phyloP scores from a whole-genome alignment of 441 rosid genomes.

The Corymbia calophylla region DNA sequence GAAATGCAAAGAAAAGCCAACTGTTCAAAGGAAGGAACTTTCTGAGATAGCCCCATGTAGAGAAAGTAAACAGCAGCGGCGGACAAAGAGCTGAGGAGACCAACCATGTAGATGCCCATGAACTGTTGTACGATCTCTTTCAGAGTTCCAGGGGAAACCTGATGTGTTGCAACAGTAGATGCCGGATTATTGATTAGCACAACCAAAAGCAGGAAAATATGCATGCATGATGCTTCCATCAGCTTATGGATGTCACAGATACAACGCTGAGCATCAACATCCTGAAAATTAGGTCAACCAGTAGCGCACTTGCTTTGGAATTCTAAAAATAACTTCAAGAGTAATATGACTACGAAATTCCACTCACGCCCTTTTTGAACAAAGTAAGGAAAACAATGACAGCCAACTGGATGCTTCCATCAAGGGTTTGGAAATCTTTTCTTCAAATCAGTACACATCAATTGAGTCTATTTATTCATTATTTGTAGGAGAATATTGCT shows the following conservation, averaged over 20 bases:
- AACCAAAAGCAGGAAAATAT: neutral
- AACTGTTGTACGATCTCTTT: conserved; percentile 29
- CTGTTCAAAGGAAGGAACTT: conserved; percentile 28
- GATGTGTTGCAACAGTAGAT: neutral
- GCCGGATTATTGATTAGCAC: neutral
- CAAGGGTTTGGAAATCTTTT: neutral
- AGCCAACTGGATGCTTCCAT: neutral
- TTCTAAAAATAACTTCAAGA: neutral
- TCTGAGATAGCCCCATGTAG: conserved; percentile 27
- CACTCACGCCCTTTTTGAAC: neutral
- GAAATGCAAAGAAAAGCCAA: conserved; percentile 43
- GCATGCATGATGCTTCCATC: neutral
- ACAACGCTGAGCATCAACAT: neutral
- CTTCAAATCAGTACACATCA: neutral
- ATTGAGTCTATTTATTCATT: neutral
- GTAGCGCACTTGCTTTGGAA: neutral
- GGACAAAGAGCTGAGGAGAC: conserved; percentile 51
- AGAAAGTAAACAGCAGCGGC: conserved; percentile 39
- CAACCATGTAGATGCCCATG: conserved; percentile 46
- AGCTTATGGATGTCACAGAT: neutral
- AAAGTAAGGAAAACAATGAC: neutral
- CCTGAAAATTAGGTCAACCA: neutral
- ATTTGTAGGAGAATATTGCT: neutral
- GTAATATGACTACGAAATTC: neutral
- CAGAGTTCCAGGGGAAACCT: conserved; percentile 14